Base-by-base conservation (phyloP, 2,329 filamentous ascomycete genomes). In the Cladosporium sp. region DNA sequence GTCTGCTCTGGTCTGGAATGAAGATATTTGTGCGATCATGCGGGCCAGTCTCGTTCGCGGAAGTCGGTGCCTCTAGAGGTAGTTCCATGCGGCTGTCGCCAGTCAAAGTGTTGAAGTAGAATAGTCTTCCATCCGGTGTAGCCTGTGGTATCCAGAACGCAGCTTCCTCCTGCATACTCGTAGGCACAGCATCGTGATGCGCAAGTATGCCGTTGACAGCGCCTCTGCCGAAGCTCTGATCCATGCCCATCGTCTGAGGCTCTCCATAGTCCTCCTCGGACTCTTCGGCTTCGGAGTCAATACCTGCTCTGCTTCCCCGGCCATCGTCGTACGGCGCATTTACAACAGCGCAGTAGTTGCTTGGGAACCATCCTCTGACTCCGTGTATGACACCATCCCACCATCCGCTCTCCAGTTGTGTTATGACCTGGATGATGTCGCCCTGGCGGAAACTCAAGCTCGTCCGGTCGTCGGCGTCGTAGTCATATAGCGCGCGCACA, bases 121-220 rank as follows among this genome's bases (percentile, higher is more conserved):
- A 99, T 28, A 99, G 81, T 65, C 93, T 87, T 64, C 95, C 95
- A 77, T 98, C 93, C 1, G 92, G 88, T 0, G 95, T 99, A 15
- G 93, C 95, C 81, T 99, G 95, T 21, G 95, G 95, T 71, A 99
- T 97, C 95, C 95, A 99, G 77, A 96, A 99, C 71, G 96, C 94
- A 55, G 94, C 93, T 77, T 94, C 89, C 72, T 95, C 93, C 75
- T 92, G 91, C 74, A 90, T 89, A 69, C 80, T 83, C 68, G 79
- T 79, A 55, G 85, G 85, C 24, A 84, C 83, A 59, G 88, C 88
- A 74, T 96, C 92, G 59, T 92, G 85, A 6, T 70, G 67, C 41
- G 58, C 67, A 18, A 66, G 66, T n/a, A 59, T 65, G 47, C 68
- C 70, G 55, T 72, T 71, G 26, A 68, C 65, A 90, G 89, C 59